Evolutionary conservation across 306 rosid genomes (phyloP).

Genomic region (Gastrolobium bilobum): DNA sequence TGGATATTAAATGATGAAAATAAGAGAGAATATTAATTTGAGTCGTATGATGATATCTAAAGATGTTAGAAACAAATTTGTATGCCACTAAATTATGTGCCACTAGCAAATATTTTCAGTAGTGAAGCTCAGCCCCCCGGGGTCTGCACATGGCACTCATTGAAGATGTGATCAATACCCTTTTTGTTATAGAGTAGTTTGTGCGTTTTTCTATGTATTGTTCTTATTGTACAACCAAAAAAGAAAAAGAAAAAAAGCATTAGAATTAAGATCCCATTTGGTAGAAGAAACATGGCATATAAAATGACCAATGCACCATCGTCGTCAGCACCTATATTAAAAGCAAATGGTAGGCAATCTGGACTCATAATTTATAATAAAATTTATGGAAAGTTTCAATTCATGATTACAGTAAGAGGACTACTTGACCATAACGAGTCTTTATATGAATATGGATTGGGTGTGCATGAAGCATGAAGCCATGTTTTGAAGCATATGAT

Average conservation of each 20-base stretch:
- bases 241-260: neutral
- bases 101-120: slow-evolving; percentile 36
- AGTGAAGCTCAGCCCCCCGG: slow-evolving; percentile 7
- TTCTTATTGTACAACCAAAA: neutral
- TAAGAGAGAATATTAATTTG: neutral
- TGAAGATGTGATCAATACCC: neutral
- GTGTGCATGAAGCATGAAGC: slow-evolving; percentile 51
- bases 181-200: slow-evolving; percentile 13
- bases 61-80: slow-evolving; percentile 21
- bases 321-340: slow-evolving; percentile 34
- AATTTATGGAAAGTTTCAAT: slow-evolving; percentile 39
- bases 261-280: slow-evolving; percentile 16
- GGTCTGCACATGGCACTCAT: slow-evolving; percentile 40
- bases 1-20: neutral
- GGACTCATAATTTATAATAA: slow-evolving; percentile 20
- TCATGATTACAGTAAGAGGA: slow-evolving; percentile 48
- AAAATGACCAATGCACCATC: slow-evolving; percentile 44
- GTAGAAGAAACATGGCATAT: slow-evolving; percentile 15
- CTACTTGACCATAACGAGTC: slow-evolving; percentile 39
- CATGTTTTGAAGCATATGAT: slow-evolving; percentile 60
- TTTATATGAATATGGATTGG: slow-evolving; percentile 38
- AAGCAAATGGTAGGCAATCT: slow-evolving; percentile 9
- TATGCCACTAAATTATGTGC: slow-evolving; percentile 4
- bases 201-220: slow-evolving; percentile 20
- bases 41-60: slow-evolving; percentile 20